Base-by-base conservation (phyloP, 306 rosid species). In the Canavalia ensiformis region DNA sequence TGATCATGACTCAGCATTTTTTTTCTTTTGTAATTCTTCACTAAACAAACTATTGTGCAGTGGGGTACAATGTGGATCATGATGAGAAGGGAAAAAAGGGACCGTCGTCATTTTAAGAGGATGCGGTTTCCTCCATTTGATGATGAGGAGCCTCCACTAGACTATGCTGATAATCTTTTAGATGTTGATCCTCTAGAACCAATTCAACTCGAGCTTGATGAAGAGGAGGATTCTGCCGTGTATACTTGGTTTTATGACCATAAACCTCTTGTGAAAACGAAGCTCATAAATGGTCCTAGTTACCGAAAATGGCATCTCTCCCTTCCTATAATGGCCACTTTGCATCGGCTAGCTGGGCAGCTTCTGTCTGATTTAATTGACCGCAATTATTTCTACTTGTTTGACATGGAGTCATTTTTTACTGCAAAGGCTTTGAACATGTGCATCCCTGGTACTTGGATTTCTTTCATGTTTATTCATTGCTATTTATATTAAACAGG, bases 41-140 rank as follows among this genome's bases (percentile, higher is more conserved):
- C 67, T 47, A 13, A 56, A 10, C 51, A 11, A 76, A 39, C 6
- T 77, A 31, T 65, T 73, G 41, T 75, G 72, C 88, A 96, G 99
- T 96, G 99, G 99, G 99, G 99, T 84, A 81, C 94, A 0, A 96
- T 96, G 99, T 96, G 99, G 99, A 96, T 96, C 69, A 96, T 96
- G 99, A 96, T 96, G 99, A 86, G 99, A 88, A 96, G 99, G 84
- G 99, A 96, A 89, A 96, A 95, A 89, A 93, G 99, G 87, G 99
- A 96, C 68, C 97, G 98, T 42, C 91, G 99, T 2, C 99, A 96
- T 84, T 96, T 96, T 89, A 96, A 96, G 89, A 88, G 99, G 77
- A 96, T 96, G 99, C 89, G 99, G 50, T 96, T 96, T 84, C 99
- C 99, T n/a, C 99, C 99, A 35, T 93, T 96, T 84, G 99, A 96